Base-by-base conservation (phyloP, 1,284 basidiomycete genomes). In the Ustilago bromivora region DNA sequence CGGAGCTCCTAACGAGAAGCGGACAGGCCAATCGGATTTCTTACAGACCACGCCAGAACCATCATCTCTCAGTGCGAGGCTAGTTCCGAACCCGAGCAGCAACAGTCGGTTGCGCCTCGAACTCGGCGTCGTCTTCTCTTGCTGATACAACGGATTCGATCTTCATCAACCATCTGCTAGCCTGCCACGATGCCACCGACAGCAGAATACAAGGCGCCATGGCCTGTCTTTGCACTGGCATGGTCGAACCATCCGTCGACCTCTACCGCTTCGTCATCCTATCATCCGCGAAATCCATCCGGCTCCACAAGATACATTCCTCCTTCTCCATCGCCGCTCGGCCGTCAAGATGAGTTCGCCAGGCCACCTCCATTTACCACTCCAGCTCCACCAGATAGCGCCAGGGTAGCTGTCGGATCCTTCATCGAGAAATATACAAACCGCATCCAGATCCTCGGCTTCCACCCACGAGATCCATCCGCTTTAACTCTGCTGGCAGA, bases 401-500 rank as follows among this genome's bases (percentile, higher is more conserved):
- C 82, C 0, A 58, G 84, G 11, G 62, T 86, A 34, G 85, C 85
- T 17, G 74, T 86, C 4, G 84, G 85, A 17, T 82, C 79, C 12
- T 85, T 85, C 54, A 71, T 84, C 9, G 84, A 85, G 49, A 81
- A 85, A 65, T 83, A 82, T 56, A 77, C 79, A 43, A 86, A 86
- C 55, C 71, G 81, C 23, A 82, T 86, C 53, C 85, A 85, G 70
- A 73, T 86, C 47, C 79, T 86, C 12, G 83, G 83, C 51, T 74
- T 80, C 19, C 57, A 74, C 23, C 53, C 60, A 47, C 72, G 79
- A 62, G 74, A 77, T 28, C 55, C 78, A 3, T 60, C 55, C 46
- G 60, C 71, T 6, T 66, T 85, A 4, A 60, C 71, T 0, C 76
- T 83, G 1, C 76, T 86, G 2, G 85, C 85, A 31, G 80, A 83